Base-by-base conservation (phyloP, 805 yeast species). In the Saccharomycopsis malanga region DNA sequence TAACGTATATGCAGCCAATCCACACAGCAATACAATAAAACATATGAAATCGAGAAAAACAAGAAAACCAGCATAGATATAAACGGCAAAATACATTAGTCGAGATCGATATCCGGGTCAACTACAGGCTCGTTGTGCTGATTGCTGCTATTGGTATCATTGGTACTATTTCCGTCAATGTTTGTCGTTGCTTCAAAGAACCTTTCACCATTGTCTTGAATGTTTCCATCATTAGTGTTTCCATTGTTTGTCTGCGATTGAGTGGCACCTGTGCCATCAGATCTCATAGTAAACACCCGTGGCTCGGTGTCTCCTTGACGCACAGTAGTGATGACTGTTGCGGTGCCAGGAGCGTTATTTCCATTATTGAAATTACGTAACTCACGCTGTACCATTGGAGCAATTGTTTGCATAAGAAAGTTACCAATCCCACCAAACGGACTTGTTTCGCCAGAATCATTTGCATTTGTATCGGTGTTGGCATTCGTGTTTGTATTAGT, bases 341-440 rank as follows among this genome's bases (percentile, higher is more conserved):
- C 37, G 12, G 34, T 34, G 5, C 32, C 32, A 14, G 9, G 23
- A 34, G 30, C 29, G 14, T 21, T 24, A 34, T 35, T 41, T 6
- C 20, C 40, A 9, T 5, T 18, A 10, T 14, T 12, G n/a, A 45
- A 39, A 20, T 45, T 45, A 20, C n/a, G 22, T 6, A 39, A 12
- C 20, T 45, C 40, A 18, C 44, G 23, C 40, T 46, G 49, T 17
- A 46, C 22, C n/a, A 40, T 21, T 24, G 45, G 49, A 7, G 35
- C 42, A 25, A 40, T 37, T 4, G 45, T 29, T 25, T 37, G 39
- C 29, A 41, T 27, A 3, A 46, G 7, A 12, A 40, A 17, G 30
- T 46, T 41, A 9, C 49, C 45, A 15, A 44, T 18, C 24, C 34
- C 42, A 14, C 20, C 15, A 36, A 46, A 46, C 5, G 38, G 5